These are phyloP conservation scores for Santalum album DNA, from an alignment of 164 flowering plant species.

Conservation along the genomic window DNA sequence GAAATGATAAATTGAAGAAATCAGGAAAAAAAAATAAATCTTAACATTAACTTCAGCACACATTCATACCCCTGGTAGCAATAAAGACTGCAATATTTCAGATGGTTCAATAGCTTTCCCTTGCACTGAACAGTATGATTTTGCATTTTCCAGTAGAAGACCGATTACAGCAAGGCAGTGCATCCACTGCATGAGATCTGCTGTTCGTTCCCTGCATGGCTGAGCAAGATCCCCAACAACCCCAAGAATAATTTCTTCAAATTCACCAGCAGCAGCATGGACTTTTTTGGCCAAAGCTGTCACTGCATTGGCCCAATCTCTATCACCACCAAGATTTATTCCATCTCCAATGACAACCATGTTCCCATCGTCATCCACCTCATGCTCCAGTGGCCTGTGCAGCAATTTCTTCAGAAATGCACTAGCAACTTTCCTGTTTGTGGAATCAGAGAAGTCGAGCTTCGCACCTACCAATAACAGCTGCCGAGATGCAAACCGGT, in stretches of 20 bases:
- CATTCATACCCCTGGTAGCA: slow-evolving; percentile 79
- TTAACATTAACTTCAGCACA: background rate
- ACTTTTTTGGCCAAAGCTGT: slow-evolving; percentile 62
- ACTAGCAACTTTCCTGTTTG: slow-evolving; percentile 68
- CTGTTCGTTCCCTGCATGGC: slow-evolving; percentile 92
- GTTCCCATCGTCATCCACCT: slow-evolving; percentile 70
- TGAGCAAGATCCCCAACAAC: slow-evolving; percentile 75
- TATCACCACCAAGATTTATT: slow-evolving; percentile 88
- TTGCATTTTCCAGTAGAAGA: slow-evolving; percentile 65
- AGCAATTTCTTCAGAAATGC: slow-evolving; percentile 63
- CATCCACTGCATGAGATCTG: slow-evolving; percentile 90
- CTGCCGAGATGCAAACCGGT: slow-evolving; percentile 77
- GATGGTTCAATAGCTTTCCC: slow-evolving; percentile 48
- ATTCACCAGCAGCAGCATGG: slow-evolving; percentile 76
- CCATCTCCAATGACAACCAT: slow-evolving; percentile 83
- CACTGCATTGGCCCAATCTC: slow-evolving; percentile 83
- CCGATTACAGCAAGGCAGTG: slow-evolving; percentile 80
- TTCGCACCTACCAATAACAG: slow-evolving; percentile 74
- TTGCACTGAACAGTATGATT: slow-evolving; percentile 39
- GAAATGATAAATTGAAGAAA: background rate
- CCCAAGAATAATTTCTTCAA: slow-evolving; percentile 63
- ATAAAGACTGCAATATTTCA: slow-evolving; percentile 61
- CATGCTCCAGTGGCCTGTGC: slow-evolving; percentile 66
- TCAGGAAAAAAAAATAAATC: background rate
- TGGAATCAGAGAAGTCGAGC: slow-evolving; percentile 88